Evolutionary conservation across 2,329 filamentous ascomycete species (phyloP).

Genomic region (Lachnum nothofagi): DNA sequence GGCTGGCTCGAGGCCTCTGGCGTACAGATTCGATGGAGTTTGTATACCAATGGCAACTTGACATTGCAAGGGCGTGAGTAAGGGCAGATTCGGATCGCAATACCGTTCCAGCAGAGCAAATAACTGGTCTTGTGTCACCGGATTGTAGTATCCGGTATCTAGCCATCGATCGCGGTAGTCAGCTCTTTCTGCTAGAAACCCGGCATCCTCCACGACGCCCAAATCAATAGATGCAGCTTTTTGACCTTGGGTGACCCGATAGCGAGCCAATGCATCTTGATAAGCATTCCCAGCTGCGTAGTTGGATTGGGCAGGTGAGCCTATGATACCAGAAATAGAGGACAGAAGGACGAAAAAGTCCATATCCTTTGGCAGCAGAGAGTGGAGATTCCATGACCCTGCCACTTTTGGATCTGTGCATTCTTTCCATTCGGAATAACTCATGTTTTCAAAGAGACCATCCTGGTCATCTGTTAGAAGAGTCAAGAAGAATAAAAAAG

Average conservation of each 20-base stretch:
- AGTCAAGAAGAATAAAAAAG: not conserved
- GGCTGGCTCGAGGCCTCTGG: too few relatives aligned
- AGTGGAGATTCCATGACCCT: constrained; percentile 1
- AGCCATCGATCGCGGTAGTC: constrained; percentile 23
- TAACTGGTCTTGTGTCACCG: not conserved
- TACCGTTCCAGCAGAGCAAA: not conserved
- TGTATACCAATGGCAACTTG: too few relatives aligned
- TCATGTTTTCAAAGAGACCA: constrained; percentile 24
- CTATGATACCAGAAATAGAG: constrained; percentile 5
- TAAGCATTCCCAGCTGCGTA: constrained; percentile 30
- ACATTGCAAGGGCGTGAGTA: constrained; percentile 35
- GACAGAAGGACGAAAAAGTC: constrained; percentile 6
- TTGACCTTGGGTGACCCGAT: constrained; percentile 4
- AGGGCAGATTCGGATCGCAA: constrained; percentile 41
- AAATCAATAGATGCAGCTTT: constrained; percentile 3
- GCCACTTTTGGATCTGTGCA: not conserved
- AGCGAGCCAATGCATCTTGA: constrained; percentile 14
- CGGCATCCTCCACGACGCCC: not conserved
- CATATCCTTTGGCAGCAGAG: not conserved
- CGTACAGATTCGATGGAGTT: too few relatives aligned
- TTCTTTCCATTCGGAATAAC: not conserved
- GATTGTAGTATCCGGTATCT: constrained; percentile 42
- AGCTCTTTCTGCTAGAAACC: constrained; percentile 1
- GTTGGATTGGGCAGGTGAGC: constrained; percentile 11
- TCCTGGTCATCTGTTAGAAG: constrained; percentile 30